phyloP scores from a whole-genome alignment of 78 protist species.

The slime mould (Dictyostelium discoideum) region DNA sequence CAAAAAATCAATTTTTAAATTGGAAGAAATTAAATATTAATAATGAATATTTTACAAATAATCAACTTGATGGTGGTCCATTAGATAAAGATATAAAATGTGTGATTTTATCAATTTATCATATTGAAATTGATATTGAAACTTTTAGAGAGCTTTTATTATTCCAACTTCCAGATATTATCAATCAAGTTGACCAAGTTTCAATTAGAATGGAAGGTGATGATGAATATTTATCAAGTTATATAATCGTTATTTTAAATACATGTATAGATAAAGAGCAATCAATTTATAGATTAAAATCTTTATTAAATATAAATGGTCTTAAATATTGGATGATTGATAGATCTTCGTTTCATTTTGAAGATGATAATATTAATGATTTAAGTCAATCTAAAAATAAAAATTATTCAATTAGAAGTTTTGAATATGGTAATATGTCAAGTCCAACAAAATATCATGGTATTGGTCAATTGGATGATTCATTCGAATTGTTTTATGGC shows the following conservation, averaged over 20 bases:
- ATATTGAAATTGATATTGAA: not conserved
- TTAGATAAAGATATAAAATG: not conserved
- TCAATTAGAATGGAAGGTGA: not conserved
- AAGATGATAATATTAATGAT: not conserved
- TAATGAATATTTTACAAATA: not conserved
- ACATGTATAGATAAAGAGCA: not conserved
- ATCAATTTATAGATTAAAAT: not conserved
- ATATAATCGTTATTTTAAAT: not conserved
- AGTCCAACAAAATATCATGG: not conserved
- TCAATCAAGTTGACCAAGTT: not conserved
- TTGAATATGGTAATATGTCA: not conserved
- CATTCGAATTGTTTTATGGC: not conserved
- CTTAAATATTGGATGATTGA: not conserved
- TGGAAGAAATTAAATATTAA: not conserved
- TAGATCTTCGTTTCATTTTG: not conserved
- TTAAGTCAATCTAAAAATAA: not conserved
- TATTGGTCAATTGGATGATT: not conserved
- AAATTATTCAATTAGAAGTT: not conserved
- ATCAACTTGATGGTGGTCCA: not conserved
- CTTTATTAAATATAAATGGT: not conserved
- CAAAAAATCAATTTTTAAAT: not conserved
- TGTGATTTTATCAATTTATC: not conserved
- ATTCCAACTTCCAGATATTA: not conserved
- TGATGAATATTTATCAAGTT: constrained; percentile 1
- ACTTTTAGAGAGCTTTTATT: not conserved